A percentile compares a stretch with the other conserved stretches of the same genome.
These are phyloP conservation scores for Alternaria sp. DNA, from an alignment of 2,329 filamentous ascomycete species.

Conservation along the genomic window DNA sequence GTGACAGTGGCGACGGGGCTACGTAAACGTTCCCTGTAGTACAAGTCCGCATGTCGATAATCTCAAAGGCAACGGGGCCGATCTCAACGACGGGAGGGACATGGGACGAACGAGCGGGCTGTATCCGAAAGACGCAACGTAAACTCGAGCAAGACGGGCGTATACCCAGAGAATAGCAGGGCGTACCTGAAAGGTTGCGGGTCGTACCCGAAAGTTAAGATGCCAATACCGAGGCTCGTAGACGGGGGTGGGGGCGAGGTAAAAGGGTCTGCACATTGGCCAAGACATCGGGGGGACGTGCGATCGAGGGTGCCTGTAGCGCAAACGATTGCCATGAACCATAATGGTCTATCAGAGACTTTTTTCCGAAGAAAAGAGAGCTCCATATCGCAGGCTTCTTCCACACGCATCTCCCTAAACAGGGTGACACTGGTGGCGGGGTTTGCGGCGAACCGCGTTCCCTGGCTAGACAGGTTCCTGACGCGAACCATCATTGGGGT, in stretches of 20 bases:
- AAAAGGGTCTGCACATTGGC: slow-evolving; percentile 19
- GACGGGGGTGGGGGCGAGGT: slow-evolving; percentile 8
- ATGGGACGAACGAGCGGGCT: slow-evolving; percentile 3
- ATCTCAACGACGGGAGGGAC: neutral
- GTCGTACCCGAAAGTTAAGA: slow-evolving; percentile 9
- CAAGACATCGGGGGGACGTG: slow-evolving; percentile 22
- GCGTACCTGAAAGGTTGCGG: slow-evolving; percentile 21
- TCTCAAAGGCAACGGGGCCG: neutral
- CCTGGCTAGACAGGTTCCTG: slow-evolving; percentile 33
- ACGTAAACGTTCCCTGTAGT: slow-evolving; percentile 30
- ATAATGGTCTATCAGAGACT: slow-evolving; percentile 26
- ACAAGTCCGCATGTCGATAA: slow-evolving; percentile 16
- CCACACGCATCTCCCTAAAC: slow-evolving; percentile 34
- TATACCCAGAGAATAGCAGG: slow-evolving; percentile 16
- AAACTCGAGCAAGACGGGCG: slow-evolving; percentile 11
- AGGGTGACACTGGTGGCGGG: slow-evolving; percentile 35
- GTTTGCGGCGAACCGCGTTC: slow-evolving; percentile 16
- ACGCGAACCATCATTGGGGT: slow-evolving; percentile 27
- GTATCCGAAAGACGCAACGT: slow-evolving; percentile 12
- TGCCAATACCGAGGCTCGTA: slow-evolving; percentile 8
- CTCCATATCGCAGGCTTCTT: slow-evolving; percentile 39
- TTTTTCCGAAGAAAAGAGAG: slow-evolving; percentile 12
- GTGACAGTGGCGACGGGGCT: slow-evolving; percentile 32
- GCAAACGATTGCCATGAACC: slow-evolving; percentile 34
- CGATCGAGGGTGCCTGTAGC: slow-evolving; percentile 29